Base-by-base conservation (phyloP, 1,284 basidiomycete genomes). In the Fomitiporia mediterranea region DNA sequence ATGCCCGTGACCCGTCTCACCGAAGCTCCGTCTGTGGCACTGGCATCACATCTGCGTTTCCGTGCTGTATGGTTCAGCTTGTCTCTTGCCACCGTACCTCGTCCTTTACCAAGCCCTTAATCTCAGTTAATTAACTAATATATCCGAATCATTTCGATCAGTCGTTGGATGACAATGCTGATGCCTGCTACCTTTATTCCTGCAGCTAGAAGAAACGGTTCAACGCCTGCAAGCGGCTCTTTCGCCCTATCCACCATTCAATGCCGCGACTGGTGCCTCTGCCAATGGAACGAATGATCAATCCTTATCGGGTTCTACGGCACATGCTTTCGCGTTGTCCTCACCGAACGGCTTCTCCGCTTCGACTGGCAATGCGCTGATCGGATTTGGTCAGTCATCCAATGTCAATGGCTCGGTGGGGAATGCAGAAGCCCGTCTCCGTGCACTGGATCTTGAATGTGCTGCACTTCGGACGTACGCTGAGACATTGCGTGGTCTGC, bases 171-270 rank as follows among this genome's bases (percentile, higher is more conserved):
- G 27, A 39, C 50, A 30, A 28, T 49, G 25, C 52, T 34, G 9
- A 52, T 42, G 54, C 35, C 27, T 44, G 30, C 46, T 40, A 52
- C 32, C 27, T 51, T 17, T 4, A 9, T 4, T 21, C 6, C 35
- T 46, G 6, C 65, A 91, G 89, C 77, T 91, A 60, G 89, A 91
- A 64, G 82, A 86, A 67, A 89, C 86, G 0, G 89, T 91, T 37
- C 84, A 84, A 1, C 89, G 88, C 65, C 78, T 91, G 3, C 89
- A 91, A 66, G 81, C 81, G 0, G 81, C 83, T 0, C 74, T 89
- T 35, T 37, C 30, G 49, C 40, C 35, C 32, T 35, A 40, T 21
- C 44, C 32, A 11, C 44, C 53, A n/a, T 32, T 19, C 32, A 23
- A 19, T n/a, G 11, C 25, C 37, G 11, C 34, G 27, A 17, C 25